Base-by-base conservation (phyloP, 768 basidiomycete species). In the Tylopilus vinaceipallidus region DNA sequence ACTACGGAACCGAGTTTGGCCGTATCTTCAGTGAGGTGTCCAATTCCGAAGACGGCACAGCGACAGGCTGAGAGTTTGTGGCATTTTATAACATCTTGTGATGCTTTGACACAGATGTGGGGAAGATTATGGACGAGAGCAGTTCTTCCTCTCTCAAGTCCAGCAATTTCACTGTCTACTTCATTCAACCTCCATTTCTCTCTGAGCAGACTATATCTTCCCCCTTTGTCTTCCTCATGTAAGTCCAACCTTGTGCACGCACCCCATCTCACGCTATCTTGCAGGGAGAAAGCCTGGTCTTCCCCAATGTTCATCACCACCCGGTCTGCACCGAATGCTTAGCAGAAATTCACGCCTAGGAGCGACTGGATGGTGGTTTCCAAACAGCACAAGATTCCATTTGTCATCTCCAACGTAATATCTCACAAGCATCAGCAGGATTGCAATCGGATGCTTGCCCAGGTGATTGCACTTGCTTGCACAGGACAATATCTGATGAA, bases 161-260 rank as follows among this genome's bases (percentile, higher is more conserved):
- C n/a, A n/a, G n/a, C n/a, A 57, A 46, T 16, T 60, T 60, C 29
- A 11, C 30, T 9, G 20, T 47, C 1, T 12, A 57, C 45, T 54
- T 61, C 4, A 10, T 61, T 19, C 47, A 41, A 1, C 55, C 59
- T 1, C 51, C 47, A 0, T 60, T 60, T 17, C 56, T 49, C 32
- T 20, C 36, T 6, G 4, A 20, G 12, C 10, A 23, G 3, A 17
- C 17, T 16, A 9, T 4, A 19, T 45, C 42, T 17, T 20, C 42
- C 3, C 20, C 30, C 19, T 38, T 36, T 4, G 3, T 45, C 32
- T 59, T 34, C 20, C 20, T 39, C 0, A 33, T 36, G 45, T 47
- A 23, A 5, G 42, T 23, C 1, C 11, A 16, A 1, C 1, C 24
- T 26, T 6, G 22, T 20, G 6, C 13, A 7, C 7, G 14, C 8